These are phyloP conservation scores for Lichtheimia hyalospora DNA, from an alignment of 371 early-diverging fungal genomes.

Conservation along the genomic window DNA sequence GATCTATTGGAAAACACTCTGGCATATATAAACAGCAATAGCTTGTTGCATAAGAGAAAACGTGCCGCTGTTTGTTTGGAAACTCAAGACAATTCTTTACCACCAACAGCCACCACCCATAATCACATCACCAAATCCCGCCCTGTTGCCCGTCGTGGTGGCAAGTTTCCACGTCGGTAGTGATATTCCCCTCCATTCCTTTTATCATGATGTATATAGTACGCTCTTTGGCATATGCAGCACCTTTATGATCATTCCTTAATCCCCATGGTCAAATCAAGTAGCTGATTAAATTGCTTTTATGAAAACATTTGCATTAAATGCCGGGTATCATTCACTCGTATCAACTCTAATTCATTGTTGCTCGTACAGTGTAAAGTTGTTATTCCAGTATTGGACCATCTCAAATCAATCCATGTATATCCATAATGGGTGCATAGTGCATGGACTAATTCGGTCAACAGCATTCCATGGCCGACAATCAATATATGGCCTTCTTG, in stretches of 20 bases:
- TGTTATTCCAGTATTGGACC: slow-evolving; percentile 5
- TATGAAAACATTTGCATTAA: too few species aligned
- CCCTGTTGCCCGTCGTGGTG: slow-evolving; percentile 4
- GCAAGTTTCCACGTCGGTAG: background rate
- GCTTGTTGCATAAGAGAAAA: background rate
- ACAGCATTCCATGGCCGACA: background rate
- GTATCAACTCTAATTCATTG: background rate
- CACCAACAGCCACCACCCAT: background rate
- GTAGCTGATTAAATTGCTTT: too few species aligned
- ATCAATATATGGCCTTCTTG: background rate
- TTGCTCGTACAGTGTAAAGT: background rate
- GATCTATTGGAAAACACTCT: background rate
- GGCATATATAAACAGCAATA: background rate
- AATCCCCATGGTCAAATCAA: too few species aligned
- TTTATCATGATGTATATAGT: slow-evolving; percentile 1
- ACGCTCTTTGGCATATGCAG: background rate
- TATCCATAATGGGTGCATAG: background rate
- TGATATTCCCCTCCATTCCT: background rate
- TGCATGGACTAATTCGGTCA: slow-evolving; percentile 1
- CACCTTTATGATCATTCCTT: too few species aligned
- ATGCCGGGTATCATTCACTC: background rate
- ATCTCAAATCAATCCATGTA: background rate
- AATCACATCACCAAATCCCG: background rate
- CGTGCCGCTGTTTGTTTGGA: background rate
- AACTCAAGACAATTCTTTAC: too few species aligned